Evolutionary conservation across 2,329 filamentous ascomycete species (phyloP).

Genomic region (Ambrosiella cleistominuta): DNA sequence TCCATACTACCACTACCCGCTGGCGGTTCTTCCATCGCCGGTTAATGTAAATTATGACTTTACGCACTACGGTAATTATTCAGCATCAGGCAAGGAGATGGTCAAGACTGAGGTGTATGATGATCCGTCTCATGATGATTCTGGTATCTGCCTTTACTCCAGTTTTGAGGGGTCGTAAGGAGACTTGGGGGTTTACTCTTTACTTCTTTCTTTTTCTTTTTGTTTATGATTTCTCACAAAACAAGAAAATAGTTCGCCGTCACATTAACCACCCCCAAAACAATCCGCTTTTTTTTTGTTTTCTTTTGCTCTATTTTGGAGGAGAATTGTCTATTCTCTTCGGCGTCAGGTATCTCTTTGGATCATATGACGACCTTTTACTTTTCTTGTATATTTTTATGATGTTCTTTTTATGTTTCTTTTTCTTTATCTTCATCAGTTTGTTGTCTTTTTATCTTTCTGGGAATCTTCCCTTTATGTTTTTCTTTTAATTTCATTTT

Average conservation of each 20-base stretch:
- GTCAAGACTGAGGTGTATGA: background rate
- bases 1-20: constrained; percentile 2
- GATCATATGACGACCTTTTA: constrained; percentile 2
- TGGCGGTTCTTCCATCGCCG: background rate
- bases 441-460: background rate
- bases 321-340: constrained; percentile 1
- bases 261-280: background rate
- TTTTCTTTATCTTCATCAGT: background rate
- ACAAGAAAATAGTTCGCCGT: background rate
- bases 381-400: constrained; percentile 8
- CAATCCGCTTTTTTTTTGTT: background rate
- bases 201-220: background rate
- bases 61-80: background rate
- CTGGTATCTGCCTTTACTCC: background rate
- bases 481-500: background rate
- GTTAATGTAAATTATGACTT: constrained; percentile 2
- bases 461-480: background rate
- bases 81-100: background rate
- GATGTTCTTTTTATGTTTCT: constrained; percentile 4
- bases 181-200: background rate
- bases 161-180: background rate
- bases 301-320: constrained; percentile 1
- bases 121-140: constrained; percentile 1
- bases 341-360: background rate
- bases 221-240: background rate